Percentiles rank a stretch among this genome's conserved stretches.
Evolutionary conservation across 2,329 filamentous ascomycete species (phyloP).

Genomic region (Neoscytalidium dimidiatum): DNA sequence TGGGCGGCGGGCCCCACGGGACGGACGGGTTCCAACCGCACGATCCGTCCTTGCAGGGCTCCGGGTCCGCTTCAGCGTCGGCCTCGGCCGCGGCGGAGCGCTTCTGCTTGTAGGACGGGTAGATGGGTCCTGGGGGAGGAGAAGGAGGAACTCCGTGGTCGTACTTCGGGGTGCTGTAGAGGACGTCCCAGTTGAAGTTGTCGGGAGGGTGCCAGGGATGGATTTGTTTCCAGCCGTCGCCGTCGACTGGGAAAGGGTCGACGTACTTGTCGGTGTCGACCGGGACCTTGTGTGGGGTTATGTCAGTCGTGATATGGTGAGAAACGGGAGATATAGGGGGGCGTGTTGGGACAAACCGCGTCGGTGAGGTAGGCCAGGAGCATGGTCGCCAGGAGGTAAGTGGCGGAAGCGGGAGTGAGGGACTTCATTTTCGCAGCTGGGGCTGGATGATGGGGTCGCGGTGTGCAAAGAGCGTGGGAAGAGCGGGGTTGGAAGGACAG

Average conservation of each 20-base stretch:
- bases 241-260: background rate
- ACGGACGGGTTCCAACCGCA: background rate
- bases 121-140: background rate
- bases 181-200: background rate
- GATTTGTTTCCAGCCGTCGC: background rate
- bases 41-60: background rate
- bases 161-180: background rate
- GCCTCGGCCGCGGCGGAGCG: background rate
- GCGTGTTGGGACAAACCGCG: background rate
- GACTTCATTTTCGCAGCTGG: background rate
- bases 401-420: background rate
- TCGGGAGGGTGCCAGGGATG: background rate
- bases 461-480: background rate
- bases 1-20: background rate
- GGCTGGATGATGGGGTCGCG: background rate
- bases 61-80: background rate
- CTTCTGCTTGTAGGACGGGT: background rate
- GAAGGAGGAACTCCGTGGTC: too few relatives aligned
- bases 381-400: background rate
- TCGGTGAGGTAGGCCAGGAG: background rate
- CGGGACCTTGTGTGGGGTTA: too few relatives aligned
- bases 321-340: background rate
- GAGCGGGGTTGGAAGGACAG: too few relatives aligned
- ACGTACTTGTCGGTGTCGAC: too few relatives aligned
- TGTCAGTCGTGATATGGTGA: background rate